Conservation (phyloP, 345 rosid genomes). For the Populus davidiana region DNA sequence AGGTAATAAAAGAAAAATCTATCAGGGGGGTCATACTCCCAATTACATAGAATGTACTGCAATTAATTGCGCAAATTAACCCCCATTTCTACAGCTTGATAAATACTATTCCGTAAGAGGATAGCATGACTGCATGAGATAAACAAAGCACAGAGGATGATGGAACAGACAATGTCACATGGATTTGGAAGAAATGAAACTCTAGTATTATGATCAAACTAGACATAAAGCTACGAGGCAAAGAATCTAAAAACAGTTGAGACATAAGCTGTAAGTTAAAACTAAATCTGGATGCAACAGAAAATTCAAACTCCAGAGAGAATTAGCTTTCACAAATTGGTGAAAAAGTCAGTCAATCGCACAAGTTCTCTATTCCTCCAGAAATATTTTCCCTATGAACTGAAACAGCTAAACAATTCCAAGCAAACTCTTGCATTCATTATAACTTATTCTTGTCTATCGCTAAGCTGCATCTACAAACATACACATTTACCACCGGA, state of each 20-base stretch:
- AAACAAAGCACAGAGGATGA: too few species aligned
- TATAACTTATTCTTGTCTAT: neutral
- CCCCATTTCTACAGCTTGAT: too few species aligned
- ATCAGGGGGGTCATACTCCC: too few species aligned
- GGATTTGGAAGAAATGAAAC: too few species aligned
- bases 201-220: neutral
- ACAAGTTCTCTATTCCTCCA: neutral
- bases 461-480: neutral
- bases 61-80: too few species aligned
- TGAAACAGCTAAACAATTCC: neutral
- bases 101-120: too few species aligned
- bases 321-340: neutral
- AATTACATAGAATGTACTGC: too few species aligned
- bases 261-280: neutral
- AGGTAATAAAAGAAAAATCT: too few species aligned
- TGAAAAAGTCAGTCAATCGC: neutral
- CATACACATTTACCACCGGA: neutral
- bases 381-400: neutral
- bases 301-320: neutral
- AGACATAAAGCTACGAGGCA: neutral
- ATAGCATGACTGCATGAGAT: too few species aligned
- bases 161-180: too few species aligned
- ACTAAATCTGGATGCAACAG: neutral
- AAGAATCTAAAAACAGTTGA: neutral
- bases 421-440: neutral